phyloP scores from a whole-genome alignment of 2,329 filamentous ascomycete species.

The Cryoendolithus antarcticus region DNA sequence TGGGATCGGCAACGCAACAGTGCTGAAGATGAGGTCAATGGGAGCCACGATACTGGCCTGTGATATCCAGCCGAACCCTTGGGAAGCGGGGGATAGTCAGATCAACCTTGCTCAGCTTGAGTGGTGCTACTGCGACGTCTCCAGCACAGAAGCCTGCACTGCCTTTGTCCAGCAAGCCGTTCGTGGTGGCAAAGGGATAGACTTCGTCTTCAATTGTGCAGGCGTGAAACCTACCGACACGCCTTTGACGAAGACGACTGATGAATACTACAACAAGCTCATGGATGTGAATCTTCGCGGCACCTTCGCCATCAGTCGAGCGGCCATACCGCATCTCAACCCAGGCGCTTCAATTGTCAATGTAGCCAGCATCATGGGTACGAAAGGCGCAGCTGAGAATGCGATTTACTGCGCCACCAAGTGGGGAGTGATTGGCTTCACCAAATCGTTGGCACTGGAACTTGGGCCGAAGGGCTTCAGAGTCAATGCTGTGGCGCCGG shows the following conservation, averaged over 20 bases:
- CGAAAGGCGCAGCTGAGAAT: constrained; percentile 25
- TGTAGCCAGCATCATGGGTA: constrained; percentile 29
- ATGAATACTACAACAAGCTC: constrained; percentile 32
- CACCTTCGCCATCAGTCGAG: constrained; percentile 28
- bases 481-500: constrained; percentile 29
- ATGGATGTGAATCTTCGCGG: constrained; percentile 30
- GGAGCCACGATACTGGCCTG: constrained; percentile 27
- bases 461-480: constrained; percentile 26
- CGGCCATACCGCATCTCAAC: constrained; percentile 31
- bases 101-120: constrained; percentile 21
- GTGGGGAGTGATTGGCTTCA: constrained; percentile 33
- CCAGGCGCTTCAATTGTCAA: constrained; percentile 27
- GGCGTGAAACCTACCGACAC: constrained; percentile 25
- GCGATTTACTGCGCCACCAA: constrained; percentile 32
- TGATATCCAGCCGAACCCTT: too few relatives aligned
- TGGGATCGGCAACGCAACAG: constrained; percentile 32
- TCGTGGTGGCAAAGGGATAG: constrained; percentile 18
- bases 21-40: constrained; percentile 31
- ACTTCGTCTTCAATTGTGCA: constrained; percentile 33
- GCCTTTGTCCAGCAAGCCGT: constrained; percentile 15
- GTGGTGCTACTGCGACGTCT: constrained; percentile 7
- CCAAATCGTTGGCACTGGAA: constrained; percentile 32
- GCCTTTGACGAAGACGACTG: constrained; percentile 24
- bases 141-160: constrained; percentile 20
- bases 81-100: constrained; percentile 23